These are phyloP conservation scores for Saturnispora hagleri DNA, from an alignment of 805 yeast species.

Conservation along the genomic window DNA sequence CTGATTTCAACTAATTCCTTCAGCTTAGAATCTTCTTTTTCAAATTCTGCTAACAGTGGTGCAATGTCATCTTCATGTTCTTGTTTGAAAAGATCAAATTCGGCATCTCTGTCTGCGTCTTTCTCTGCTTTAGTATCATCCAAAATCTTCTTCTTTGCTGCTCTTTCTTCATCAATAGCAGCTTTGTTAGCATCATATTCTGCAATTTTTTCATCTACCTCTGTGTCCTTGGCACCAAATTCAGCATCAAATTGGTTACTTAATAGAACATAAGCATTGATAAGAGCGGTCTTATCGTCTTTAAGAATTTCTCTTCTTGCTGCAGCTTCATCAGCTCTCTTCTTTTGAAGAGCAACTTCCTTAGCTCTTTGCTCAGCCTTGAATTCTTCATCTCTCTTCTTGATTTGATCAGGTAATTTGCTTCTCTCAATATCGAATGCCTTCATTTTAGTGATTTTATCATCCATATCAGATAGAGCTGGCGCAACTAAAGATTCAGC, in stretches of 20 bases:
- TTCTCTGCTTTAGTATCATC: slow-evolving; percentile 35
- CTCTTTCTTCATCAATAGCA: slow-evolving; percentile 32
- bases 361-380: slow-evolving; percentile 31
- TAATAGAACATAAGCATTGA: slow-evolving; percentile 31
- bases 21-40: slow-evolving; percentile 40
- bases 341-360: slow-evolving; percentile 28
- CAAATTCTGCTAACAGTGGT: slow-evolving; percentile 46
- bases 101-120: slow-evolving; percentile 37
- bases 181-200: slow-evolving; percentile 34
- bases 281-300: slow-evolving; percentile 38
- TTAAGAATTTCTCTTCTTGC: slow-evolving; percentile 39
- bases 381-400: slow-evolving; percentile 31
- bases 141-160: slow-evolving; percentile 35
- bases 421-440: slow-evolving; percentile 44
- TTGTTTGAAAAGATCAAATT: slow-evolving; percentile 37
- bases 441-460: slow-evolving; percentile 56
- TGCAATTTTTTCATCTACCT: slow-evolving; percentile 30
- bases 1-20: slow-evolving; percentile 42
- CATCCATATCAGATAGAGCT: slow-evolving; percentile 62
- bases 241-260: slow-evolving; percentile 31
- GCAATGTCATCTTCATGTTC: slow-evolving; percentile 46
- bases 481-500: slow-evolving; percentile 80
- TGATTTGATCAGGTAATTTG: slow-evolving; percentile 32
- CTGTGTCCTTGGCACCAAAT: slow-evolving; percentile 35
- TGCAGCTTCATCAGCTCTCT: slow-evolving; percentile 24